phyloP scores from a whole-genome alignment of 2,329 filamentous ascomycete species.

The Rhynchosporium graminicola region DNA sequence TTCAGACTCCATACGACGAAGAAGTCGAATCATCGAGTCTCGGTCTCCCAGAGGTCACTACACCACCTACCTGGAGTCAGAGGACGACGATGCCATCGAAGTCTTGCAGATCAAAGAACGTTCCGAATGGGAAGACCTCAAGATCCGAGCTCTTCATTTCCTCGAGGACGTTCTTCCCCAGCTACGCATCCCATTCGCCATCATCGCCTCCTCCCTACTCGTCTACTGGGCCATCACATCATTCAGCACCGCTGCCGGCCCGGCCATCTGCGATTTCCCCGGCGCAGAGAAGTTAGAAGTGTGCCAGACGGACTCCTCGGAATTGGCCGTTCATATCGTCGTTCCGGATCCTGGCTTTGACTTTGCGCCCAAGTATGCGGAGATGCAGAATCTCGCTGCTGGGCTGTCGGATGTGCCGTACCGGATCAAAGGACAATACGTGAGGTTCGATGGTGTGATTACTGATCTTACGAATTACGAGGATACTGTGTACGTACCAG shows the following conservation, averaged over 20 bases:
- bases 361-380: not conserved
- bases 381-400: not conserved
- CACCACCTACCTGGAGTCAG: no score
- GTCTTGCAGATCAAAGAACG: not conserved
- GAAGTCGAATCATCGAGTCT: no score
- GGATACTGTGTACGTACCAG: no score
- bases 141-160: not conserved
- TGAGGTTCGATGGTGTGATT: no score
- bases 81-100: no score
- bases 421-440: not conserved
- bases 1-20: no score
- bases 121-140: not conserved
- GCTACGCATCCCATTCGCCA: not conserved
- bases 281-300: not conserved
- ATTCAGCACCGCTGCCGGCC: not conserved
- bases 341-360: not conserved
- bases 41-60: not conserved
- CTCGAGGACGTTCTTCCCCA: not conserved
- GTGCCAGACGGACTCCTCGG: not conserved
- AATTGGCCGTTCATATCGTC: not conserved
- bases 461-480: no score
- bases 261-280: not conserved
- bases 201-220: not conserved
- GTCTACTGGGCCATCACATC: not conserved
- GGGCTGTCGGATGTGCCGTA: not conserved